Evolutionary conservation across 2,329 filamentous ascomycete genomes (phyloP).

Genomic region (Scedosporium apiospermum): DNA sequence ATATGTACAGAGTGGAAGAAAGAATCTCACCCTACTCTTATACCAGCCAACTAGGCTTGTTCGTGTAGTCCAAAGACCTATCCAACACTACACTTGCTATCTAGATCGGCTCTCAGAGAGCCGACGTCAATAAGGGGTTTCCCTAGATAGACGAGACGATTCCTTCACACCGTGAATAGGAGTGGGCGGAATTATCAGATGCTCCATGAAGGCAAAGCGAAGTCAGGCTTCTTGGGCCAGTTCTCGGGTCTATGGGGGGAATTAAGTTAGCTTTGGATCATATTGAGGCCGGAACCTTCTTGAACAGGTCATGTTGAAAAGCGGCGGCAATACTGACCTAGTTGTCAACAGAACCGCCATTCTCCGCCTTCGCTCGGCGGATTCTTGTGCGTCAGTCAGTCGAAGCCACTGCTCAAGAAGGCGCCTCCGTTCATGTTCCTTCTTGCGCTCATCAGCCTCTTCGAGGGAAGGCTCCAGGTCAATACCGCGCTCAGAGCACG

Average conservation of each 20-base stretch:
- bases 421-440: constrained; percentile 44
- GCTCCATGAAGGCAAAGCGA: background rate
- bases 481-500: constrained; percentile 61
- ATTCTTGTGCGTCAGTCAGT: constrained; percentile 28
- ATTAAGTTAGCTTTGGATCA: too few species aligned
- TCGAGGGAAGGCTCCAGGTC: constrained; percentile 28
- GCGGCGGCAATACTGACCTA: constrained; percentile 22
- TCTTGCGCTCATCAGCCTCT: constrained; percentile 25
- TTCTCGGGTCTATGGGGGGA: background rate
- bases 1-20: background rate
- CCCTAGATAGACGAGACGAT: too few species aligned
- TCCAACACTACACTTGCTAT: too few species aligned
- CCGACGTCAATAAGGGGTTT: too few species aligned
- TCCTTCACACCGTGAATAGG: too few species aligned
- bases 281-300: background rate
- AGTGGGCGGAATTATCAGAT: background rate
- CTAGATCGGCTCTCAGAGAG: too few species aligned
- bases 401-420: constrained; percentile 38
- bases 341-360: constrained; percentile 31
- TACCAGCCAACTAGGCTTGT: too few species aligned
- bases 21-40: background rate
- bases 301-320: background rate
- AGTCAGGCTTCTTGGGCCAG: constrained; percentile 3
- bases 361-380: constrained; percentile 25
- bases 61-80: too few species aligned